Evolutionary conservation across 495 filamentous ascomycete species (phyloP), one percentile per base, ranked within the genome.

Genomic region (Tricharina praecox): DNA sequence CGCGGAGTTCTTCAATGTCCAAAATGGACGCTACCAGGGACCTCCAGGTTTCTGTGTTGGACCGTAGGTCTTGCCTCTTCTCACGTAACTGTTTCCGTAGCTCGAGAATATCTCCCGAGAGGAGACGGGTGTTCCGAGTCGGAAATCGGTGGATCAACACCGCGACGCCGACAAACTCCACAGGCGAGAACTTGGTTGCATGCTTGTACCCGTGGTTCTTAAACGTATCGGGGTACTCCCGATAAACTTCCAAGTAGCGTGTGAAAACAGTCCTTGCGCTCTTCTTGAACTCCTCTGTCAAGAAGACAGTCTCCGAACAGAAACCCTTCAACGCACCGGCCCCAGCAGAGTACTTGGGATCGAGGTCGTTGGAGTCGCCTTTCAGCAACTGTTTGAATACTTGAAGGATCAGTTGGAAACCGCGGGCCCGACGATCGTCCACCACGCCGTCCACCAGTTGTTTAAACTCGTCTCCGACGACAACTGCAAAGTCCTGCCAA

Each of bases 91-190:
- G 49, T 2, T 50, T 25, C 20, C 69, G 61, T 51, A 72, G 53
- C 1, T 41, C 47, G 10, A 59, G 49, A 32, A 72, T 66, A 37
- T 72, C 69, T 5, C 61, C 63, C 4, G 63, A 47, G 1, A 72
- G 61, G 18, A 67, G 53, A 4, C 50, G 21, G 23, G 63, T 52
- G 28, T 61, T 63, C 13, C 56, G 33, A 23, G 64, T 59, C 16
- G 59, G 62, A 41, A 70, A 64, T 33, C 58, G 54, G 2, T 63
- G 62, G 4, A 72, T 63, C 10, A 72, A 49, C 21, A 69, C 50
- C 7, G 61, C 62, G 7, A 67, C 53, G 23, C 63, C 64, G 23
- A 70, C 51, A 18, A 71, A 55, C 42, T 72, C 69, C 2, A 72
- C 42, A 4, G 69, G 69, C 1, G 69, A 62, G 49, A 70, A 72